A percentile compares a stretch with the other conserved stretches of the same genome.
phyloP scores from a whole-genome alignment of 495 filamentous ascomycete genomes.

The Cercophora samala region DNA sequence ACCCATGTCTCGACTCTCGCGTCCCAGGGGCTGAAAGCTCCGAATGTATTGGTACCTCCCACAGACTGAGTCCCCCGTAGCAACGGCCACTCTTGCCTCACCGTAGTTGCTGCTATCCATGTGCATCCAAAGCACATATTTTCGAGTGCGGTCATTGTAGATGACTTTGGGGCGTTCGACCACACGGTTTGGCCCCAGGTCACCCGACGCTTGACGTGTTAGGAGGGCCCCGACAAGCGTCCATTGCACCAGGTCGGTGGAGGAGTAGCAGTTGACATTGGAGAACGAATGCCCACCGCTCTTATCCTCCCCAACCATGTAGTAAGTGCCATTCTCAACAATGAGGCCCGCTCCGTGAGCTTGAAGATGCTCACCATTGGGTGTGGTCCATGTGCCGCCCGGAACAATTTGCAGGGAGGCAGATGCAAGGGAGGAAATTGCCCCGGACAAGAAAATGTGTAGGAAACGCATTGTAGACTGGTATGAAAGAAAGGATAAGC shows the following conservation, averaged over 20 bases:
- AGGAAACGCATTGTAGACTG: too few species aligned
- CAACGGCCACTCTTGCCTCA: constrained; percentile 63
- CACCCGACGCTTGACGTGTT: constrained; percentile 47
- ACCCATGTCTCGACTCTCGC: constrained; percentile 59
- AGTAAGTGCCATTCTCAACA: constrained; percentile 54
- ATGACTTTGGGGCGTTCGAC: constrained; percentile 66
- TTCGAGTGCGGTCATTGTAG: constrained; percentile 51
- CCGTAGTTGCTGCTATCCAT: constrained; percentile 61
- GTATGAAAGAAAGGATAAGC: too few species aligned
- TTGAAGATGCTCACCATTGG: constrained; percentile 57
- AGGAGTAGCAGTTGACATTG: constrained; percentile 58
- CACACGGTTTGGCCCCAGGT: constrained; percentile 59
- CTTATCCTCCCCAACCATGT: constrained; percentile 67
- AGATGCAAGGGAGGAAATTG: constrained; percentile 13
- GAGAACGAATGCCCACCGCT: constrained; percentile 54
- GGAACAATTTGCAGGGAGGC: constrained; percentile 46
- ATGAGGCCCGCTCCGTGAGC: constrained; percentile 57
- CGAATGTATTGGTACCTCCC: constrained; percentile 45
- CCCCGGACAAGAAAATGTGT: too few species aligned
- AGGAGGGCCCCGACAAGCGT: constrained; percentile 55
- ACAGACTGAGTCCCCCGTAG: constrained; percentile 55
- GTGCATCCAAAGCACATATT: constrained; percentile 64
- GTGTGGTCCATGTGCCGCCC: constrained; percentile 50
- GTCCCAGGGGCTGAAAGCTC: constrained; percentile 47
- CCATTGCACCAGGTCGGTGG: constrained; percentile 60